Evolutionary conservation across 2,329 filamentous ascomycete genomes (phyloP).

Genomic region (Leptographium flavum): DNA sequence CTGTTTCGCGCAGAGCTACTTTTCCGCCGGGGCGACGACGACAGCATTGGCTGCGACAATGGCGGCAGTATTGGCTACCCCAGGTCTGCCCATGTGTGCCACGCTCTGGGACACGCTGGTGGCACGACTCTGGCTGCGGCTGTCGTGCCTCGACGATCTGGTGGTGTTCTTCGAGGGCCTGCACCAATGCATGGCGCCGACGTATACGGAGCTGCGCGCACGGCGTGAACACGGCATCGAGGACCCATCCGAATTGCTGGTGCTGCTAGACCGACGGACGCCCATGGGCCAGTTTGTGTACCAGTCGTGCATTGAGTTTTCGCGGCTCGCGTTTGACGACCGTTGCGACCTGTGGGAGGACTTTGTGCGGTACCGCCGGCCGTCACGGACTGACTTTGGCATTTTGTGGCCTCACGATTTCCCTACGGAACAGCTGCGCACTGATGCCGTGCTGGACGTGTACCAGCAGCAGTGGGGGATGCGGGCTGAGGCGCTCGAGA

Average conservation of each 20-base stretch:
- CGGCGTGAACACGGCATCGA: conserved; percentile 33
- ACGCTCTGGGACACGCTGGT: conserved; percentile 74
- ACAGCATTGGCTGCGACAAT: no score
- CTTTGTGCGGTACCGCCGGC: conserved; percentile 68
- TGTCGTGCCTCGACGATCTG: conserved; percentile 71
- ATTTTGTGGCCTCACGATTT: conserved; percentile 35
- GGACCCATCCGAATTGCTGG: conserved; percentile 31
- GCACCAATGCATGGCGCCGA: conserved; percentile 42
- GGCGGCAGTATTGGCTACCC: no score
- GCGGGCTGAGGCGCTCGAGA: not conserved
- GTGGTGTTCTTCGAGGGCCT: conserved; percentile 58
- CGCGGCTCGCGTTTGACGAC: conserved; percentile 66
- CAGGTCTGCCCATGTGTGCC: conserved; percentile 30
- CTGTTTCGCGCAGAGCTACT: conserved; percentile 24
- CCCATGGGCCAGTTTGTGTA: conserved; percentile 73
- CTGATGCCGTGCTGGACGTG: conserved; percentile 39
- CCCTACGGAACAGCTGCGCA: conserved; percentile 31
- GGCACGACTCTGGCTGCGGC: conserved; percentile 57
- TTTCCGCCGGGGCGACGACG: no score
- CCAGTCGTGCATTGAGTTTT: conserved; percentile 64
- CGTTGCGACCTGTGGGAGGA: conserved; percentile 65
- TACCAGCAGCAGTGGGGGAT: conserved; percentile 35
- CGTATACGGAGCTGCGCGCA: conserved; percentile 43
- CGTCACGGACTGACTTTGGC: conserved; percentile 51
- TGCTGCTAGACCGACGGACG: conserved; percentile 57